phyloP scores from a whole-genome alignment of 2,329 filamentous ascomycete species.

The Cladosporium austrohemisphaericum region DNA sequence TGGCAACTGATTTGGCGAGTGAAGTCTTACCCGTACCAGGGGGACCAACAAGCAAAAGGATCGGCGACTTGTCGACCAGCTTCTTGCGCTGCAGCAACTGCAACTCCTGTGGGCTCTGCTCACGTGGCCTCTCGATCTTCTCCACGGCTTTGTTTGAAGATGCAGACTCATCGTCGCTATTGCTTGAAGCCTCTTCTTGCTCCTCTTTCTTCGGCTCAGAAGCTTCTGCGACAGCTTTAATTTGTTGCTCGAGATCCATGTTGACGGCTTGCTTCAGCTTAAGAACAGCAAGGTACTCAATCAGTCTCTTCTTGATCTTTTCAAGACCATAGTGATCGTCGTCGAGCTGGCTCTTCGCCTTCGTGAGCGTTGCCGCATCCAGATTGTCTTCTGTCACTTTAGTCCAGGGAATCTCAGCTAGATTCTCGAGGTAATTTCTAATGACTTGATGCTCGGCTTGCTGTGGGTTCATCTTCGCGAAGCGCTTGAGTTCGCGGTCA shows the following conservation, averaged over 20 bases:
- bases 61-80: constrained; percentile 92
- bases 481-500: constrained; percentile 77
- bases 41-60: constrained; percentile 86
- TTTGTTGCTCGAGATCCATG: constrained; percentile 73
- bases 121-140: constrained; percentile 33
- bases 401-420: constrained; percentile 92
- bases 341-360: constrained; percentile 84
- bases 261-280: constrained; percentile 92
- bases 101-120: constrained; percentile 56
- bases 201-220: constrained; percentile 36
- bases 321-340: constrained; percentile 95
- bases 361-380: constrained; percentile 71
- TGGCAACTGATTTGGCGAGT: constrained; percentile 86
- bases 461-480: constrained; percentile 93
- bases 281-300: constrained; percentile 95
- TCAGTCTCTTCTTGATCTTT: constrained; percentile 91
- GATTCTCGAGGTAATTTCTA: constrained; percentile 86
- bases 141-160: constrained; percentile 32
- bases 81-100: constrained; percentile 75
- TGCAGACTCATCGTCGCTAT: constrained; percentile 53
- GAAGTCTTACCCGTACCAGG: constrained; percentile 96
- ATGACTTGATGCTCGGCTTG: constrained; percentile 96
- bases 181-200: constrained; percentile 35
- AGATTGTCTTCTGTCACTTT: constrained; percentile 80
- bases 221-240: constrained; percentile 53